Percentiles rank a stretch among this genome's conserved stretches.
Evolutionary conservation across 139 green algal genomes (phyloP).

Genomic region (Picochlorum sp.): DNA sequence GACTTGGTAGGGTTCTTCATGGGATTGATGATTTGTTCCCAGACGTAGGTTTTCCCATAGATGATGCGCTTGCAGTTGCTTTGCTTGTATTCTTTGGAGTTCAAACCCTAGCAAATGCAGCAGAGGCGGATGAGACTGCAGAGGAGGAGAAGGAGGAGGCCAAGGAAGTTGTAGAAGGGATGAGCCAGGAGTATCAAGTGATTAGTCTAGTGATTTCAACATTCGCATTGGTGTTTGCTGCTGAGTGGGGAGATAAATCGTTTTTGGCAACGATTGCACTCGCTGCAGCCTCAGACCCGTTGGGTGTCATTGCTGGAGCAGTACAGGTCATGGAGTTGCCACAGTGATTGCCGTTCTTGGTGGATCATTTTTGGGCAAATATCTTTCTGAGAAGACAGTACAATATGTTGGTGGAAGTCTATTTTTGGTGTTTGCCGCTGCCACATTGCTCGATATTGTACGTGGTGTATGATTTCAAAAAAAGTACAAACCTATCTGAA

Average conservation of each 20-base stretch:
- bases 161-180: conserved; percentile 42
- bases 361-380: conserved; percentile 57
- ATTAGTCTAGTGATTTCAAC: conserved; percentile 62
- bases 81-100: conserved; percentile 86
- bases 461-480: conserved; percentile 5
- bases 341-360: conserved; percentile 75
- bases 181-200: conserved; percentile 13
- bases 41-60: conserved; percentile 54
- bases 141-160: conserved; percentile 75
- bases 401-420: conserved; percentile 77
- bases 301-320: conserved; percentile 64
- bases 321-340: conserved; percentile 80
- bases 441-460: conserved; percentile 66
- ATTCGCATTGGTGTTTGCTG: conserved; percentile 93
- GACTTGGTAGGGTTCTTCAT: conserved; percentile 60
- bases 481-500: conserved; percentile 34
- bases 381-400: conserved; percentile 62
- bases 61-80: conserved; percentile 72
- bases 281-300: conserved; percentile 60
- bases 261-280: conserved; percentile 98
- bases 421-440: conserved; percentile 84
- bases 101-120: conserved; percentile 60
- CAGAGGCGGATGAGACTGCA: conserved; percentile 41
- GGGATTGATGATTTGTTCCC: conserved; percentile 74
- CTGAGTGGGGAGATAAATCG: conserved; percentile 98